Base-by-base conservation (phyloP, 2,329 filamentous ascomycete genomes). In the Paraconiothyrium brasiliense region DNA sequence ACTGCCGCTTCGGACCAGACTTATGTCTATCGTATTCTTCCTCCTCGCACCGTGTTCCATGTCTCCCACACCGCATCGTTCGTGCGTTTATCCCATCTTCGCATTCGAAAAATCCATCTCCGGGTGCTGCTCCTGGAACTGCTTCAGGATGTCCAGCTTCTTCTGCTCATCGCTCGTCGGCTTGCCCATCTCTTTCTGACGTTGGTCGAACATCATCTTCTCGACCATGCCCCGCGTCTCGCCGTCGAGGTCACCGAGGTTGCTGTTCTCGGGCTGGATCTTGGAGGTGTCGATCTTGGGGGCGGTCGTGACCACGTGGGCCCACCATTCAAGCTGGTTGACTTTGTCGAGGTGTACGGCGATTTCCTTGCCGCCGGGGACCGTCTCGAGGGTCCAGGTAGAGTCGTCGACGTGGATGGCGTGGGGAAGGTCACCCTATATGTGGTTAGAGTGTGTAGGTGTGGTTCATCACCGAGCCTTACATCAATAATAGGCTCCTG, bases 121-220 rank as follows among this genome's bases (percentile, higher is more conserved):
- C 1, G 89, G 89, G 80, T 90, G 88, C 73, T 97, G 89, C 54
- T 83, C 84, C 87, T 97, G 91, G 82, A 99, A 98, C 83, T 96
- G 67, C 82, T 92, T 91, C 76, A 99, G 82, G 72, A 99, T 90
- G 59, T 99, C 94, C 76, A 89, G 81, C 87, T 98, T 98, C 85
- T 94, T 92, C 86, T 97, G 90, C 84, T 99, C 95, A 69, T 98
- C 95, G 68, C 92, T 97, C 13, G 90, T 93, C 50, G 93, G 92
- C 79, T 91, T 86, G 4, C 95, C 95, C 80, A 87, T 84, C 84
- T 98, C 94, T 88, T 99, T 99, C 84, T 98, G 94, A 69, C 92
- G 86, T 85, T 99, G 95, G 83, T 99, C 95, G 74, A 87, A 99
- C 95, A 99, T 99, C 95, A 99, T 99, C 88, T 99, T 99, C 88